Evolutionary conservation across 73 alveolate species (phyloP).

Genomic region (Blepharisma stoltei): DNA sequence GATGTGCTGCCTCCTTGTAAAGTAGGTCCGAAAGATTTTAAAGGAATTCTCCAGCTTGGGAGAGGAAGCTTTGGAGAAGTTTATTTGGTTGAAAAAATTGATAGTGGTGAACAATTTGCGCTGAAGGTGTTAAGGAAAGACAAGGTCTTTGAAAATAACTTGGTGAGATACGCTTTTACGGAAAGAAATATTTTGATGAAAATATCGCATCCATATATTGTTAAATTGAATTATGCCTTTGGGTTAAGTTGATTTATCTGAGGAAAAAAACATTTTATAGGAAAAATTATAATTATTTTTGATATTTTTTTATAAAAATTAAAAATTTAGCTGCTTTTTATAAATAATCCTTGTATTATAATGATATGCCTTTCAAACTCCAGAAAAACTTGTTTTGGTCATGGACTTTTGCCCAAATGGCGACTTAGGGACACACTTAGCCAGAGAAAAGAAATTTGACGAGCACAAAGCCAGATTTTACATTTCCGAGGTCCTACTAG

Average conservation of each 20-base stretch:
- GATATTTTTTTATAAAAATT: too few relatives aligned
- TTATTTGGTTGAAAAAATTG: constrained; percentile 64
- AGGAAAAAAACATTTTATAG: too few relatives aligned
- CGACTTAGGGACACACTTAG: constrained; percentile 87
- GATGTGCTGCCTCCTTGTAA: neutral
- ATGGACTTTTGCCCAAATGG: constrained; percentile 97
- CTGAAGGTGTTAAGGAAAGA: constrained; percentile 87
- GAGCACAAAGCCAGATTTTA: constrained; percentile 73
- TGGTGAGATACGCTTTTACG: constrained; percentile 66
- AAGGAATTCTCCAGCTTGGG: constrained; percentile 59
- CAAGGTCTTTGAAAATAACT: constrained; percentile 78
- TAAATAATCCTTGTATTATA: too few relatives aligned
- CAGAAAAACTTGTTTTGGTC: constrained; percentile 86
- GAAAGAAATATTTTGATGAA: constrained; percentile 81
- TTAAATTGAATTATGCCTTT: constrained; percentile 84
- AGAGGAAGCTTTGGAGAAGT: constrained; percentile 92
- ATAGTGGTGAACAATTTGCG: constrained; percentile 72
- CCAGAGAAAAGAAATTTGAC: constrained; percentile 69
- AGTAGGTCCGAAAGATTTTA: constrained; percentile 58
- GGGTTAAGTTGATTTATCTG: constrained; percentile 73
- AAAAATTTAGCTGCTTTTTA: too few relatives aligned
- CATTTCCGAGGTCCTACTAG: constrained; percentile 68
- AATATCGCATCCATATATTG: constrained; percentile 87
- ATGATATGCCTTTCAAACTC: constrained; percentile 94
- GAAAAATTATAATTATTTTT: too few relatives aligned